These are phyloP conservation scores for Pilatotrama ljubarskyi DNA, from an alignment of 768 basidiomycete genomes.

Conservation along the genomic window DNA sequence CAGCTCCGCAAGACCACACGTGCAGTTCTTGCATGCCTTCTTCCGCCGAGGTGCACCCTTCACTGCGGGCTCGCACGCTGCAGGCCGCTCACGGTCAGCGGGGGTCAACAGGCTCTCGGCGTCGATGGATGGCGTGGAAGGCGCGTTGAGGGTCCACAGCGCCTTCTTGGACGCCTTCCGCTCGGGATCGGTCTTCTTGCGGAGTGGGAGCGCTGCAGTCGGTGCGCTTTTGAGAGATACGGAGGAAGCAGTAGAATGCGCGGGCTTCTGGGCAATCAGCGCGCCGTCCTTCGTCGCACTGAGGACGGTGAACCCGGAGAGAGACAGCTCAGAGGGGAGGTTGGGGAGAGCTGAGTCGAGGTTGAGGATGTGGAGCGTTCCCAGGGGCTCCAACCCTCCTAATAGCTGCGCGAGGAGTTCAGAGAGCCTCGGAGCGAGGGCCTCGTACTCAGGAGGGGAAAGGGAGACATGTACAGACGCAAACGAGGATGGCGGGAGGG, in stretches of 20 bases:
- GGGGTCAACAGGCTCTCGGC: conserved; percentile 81
- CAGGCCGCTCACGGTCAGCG: conserved; percentile 78
- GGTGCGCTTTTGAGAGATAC: conserved; percentile 44
- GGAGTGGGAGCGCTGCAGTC: conserved; percentile 45
- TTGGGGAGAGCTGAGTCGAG: conserved; percentile 43
- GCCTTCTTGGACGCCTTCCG: conserved; percentile 82
- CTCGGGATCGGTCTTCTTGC: conserved; percentile 49
- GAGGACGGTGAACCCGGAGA: conserved; percentile 65
- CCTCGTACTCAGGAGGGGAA: conserved; percentile 59
- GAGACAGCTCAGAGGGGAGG: conserved; percentile 59
- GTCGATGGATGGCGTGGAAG: conserved; percentile 75
- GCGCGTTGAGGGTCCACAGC: conserved; percentile 78
- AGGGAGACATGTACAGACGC: conserved; percentile 71
- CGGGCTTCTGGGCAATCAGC: conserved; percentile 73
- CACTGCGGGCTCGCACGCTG: conserved; percentile 68
- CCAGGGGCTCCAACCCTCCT: conserved; percentile 60
- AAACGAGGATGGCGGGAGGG: conserved; percentile 54
- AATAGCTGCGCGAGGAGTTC: conserved; percentile 61
- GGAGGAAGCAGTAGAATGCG: conserved; percentile 40
- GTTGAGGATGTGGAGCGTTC: conserved; percentile 68
- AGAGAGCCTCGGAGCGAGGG: conserved; percentile 51
- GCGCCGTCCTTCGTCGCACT: conserved; percentile 42
- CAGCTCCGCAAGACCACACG: conserved; percentile 93
- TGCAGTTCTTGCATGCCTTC: conserved; percentile 94
- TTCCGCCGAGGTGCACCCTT: conserved; percentile 62